Evolutionary conservation across 805 yeast species (phyloP), one percentile per base, ranked within the genome.

Genomic region (Komagataella phaffii): DNA sequence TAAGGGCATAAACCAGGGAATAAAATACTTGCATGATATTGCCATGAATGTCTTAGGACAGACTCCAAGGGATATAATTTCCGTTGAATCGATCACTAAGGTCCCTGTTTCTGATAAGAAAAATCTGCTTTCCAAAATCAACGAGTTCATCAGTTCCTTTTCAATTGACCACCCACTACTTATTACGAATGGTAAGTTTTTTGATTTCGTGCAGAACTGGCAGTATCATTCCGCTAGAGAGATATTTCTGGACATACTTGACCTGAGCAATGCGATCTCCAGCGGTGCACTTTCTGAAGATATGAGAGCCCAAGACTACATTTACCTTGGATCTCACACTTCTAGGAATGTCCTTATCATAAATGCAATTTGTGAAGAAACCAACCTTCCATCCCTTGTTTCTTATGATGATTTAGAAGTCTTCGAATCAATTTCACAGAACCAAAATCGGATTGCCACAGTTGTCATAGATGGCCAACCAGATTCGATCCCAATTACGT

Each of bases 151-250:
- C 7, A 48, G 58, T 1, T 66, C 64, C 0, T 68, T 80, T 43
- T 71, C 75, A 5, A 64, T 82, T 24, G 58, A 59, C 0, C 61
- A 63, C 1, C 81, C 91, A 0, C 63, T 76, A 0, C 67, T 88
- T 3, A 73, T 88, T 49, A 77, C 80, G 24, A 85, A 91, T 63
- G 98, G 98, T 47, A 81, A 82, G 6, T 73, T 85, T 17, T 66
- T 71, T 53, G 74, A 73, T 3, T 71, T 83, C 56, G 14, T 14
- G 0, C 12, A 30, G n/a, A 30, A 30, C 40, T 30, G 40, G 40
- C 40, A 30, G 40, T 30, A 52, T 85, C 80, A 80, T 54, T 67
- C 68, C 46, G 61, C 74, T 1, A 63, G 83, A 58, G 72, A 82
- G 56, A 56, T 81, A 17, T 65, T 69, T 21, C 70, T 67, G 21